Base-by-base conservation (phyloP, 2,329 filamentous ascomycete species). In the Trichoderma harzianum region DNA sequence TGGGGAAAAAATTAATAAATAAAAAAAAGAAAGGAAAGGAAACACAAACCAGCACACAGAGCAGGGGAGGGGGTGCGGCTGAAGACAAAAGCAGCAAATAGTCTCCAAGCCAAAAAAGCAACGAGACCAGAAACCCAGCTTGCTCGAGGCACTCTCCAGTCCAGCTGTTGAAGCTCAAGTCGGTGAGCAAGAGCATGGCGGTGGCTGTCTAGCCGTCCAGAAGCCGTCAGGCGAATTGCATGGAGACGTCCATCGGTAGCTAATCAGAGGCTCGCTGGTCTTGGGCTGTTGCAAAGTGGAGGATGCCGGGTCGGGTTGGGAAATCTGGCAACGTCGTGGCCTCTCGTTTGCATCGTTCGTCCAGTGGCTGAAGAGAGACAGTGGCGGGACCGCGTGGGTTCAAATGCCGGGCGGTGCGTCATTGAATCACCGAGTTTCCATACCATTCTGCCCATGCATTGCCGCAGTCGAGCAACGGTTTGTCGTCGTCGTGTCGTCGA, bases 251-350 rank as follows among this genome's bases (percentile, higher is more conserved):
- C 26, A 28, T 60, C 28, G 65, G 65, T 47, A 69, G 65, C 65
- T 69, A 69, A 69, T 69, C 65, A 69, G n/a, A 39, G 30, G 16
- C 51, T 24, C 51, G 51, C 51, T 57, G 28, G 51, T 30, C 24
- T 51, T 69, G 39, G 62, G 62, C 43, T 32, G 34, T 36, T 30
- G 51, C 24, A 39, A 55, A 36, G 65, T 68, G 53, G 65, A 68
- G 65, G 47, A 34, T 21, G 65, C 43, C 34, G 18, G 24, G 53
- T 43, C 30, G 63, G 63, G 61, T 28, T 47, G 61, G 16, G 26
- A 65, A 55, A 57, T 67, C 64, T 57, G 47, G 51, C 64, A 57
- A 32, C 32, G 51, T 67, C 65, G 65, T 60, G 65, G 65, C 65
- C 65, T 51, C 55, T 34, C 14, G 53, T 21, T 60, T 69, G 65